Conservation (phyloP, 805 yeast species). For the Hanseniaspora jakobsenii region DNA sequence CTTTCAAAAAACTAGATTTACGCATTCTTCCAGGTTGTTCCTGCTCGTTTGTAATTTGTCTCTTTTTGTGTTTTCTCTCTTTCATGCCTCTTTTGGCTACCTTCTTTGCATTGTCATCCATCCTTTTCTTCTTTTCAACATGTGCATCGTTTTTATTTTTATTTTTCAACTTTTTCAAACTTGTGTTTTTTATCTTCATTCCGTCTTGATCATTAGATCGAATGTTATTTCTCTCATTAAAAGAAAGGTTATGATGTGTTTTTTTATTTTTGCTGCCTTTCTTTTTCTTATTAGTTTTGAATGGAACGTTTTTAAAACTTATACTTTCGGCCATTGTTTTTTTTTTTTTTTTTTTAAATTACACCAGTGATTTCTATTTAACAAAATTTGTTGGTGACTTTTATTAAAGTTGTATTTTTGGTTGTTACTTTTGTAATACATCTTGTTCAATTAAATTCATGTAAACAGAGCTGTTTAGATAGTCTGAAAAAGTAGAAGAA, state of each 20-base stretch:
- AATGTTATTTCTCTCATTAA: slow-evolving; percentile 3
- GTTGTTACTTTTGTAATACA: too few species aligned
- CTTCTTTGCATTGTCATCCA: not conserved
- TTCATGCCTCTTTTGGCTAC: slow-evolving; percentile 12
- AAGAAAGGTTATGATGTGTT: slow-evolving; percentile 5
- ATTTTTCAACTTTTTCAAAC: slow-evolving; percentile 6
- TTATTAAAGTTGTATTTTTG: too few species aligned
- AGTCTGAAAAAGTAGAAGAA: too few species aligned
- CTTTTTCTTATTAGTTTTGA: slow-evolving; percentile 12
- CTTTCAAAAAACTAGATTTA: slow-evolving; percentile 26
- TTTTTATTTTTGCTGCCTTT: slow-evolving; percentile 1
- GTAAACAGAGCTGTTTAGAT: too few species aligned
- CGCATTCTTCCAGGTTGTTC: slow-evolving; percentile 22
- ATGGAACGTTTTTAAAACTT: slow-evolving; percentile 12
- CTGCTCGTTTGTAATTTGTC: not conserved
- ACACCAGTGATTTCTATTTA: too few species aligned
- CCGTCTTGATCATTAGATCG: not conserved
- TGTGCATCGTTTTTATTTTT: slow-evolving; percentile 5
- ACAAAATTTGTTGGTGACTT: too few species aligned
- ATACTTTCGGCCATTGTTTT: slow-evolving; percentile 11
- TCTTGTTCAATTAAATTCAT: too few species aligned
- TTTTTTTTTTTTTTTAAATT: too few species aligned
- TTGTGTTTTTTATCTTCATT: slow-evolving; percentile 5
- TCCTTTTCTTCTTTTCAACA: not conserved
- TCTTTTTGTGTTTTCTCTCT: slow-evolving; percentile 9